Evolutionary conservation across 768 basidiomycete species (phyloP), one percentile per base, ranked within the genome.

Genomic region (Rickenella mellea): DNA sequence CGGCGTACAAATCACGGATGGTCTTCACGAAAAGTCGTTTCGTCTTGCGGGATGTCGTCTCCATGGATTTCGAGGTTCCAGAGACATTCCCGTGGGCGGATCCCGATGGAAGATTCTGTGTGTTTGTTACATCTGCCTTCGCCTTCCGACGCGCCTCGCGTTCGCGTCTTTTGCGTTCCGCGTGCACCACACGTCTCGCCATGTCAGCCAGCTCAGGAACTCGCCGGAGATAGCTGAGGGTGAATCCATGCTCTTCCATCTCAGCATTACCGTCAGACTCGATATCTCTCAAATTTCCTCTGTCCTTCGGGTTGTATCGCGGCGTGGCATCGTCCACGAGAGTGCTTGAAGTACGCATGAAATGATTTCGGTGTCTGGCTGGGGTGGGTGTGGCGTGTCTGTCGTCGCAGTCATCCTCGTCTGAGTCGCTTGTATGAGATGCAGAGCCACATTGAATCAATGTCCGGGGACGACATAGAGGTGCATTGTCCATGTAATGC

Each of bases 211-310:
- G 66, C 49, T 84, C 85, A 7, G 84, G 83, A 0, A 88, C 80
- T 35, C 85, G 80, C 6, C 83, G 75, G 2, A 89, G 68, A 51
- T 86, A 78, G 0, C 84, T 84, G 6, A 87, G 58, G 0, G 83
- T 80, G 55, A 81, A 85, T 1, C 83, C 82, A 27, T 59, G 56
- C 0, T 38, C 40, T 33, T 42, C 43, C n/a, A 41, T 45, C 5
- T 40, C 30, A 8, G 45, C 26, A 19, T 48, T 38, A 15, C 10
- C 33, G 15, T 36, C 32, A 33, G 11, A 36, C 3, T 36, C 33
- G 33, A 17, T 19, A 19, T 7, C 26, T 22, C 28, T 22, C 27
- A 27, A 9, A 21, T 26, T 19, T 10, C 10, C 31, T 40, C 14
- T 27, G 27, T 17, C 22, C 24, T n/a, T 17, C 29, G 10, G 21